phyloP scores from a whole-genome alignment of 371 early-diverging fungal species.

The Mucor ambiguus region DNA sequence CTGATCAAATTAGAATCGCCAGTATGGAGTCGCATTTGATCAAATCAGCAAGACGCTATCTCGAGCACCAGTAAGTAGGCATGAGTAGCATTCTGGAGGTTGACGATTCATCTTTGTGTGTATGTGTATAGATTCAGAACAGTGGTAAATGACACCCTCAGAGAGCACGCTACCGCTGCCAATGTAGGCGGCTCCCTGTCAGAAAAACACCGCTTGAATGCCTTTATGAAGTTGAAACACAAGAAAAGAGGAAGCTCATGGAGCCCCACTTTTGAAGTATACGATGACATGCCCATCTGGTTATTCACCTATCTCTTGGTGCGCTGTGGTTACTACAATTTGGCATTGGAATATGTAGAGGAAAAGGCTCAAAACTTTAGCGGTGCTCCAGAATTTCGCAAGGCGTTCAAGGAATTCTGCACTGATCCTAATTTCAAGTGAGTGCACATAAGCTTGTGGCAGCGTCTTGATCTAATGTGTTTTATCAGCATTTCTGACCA shows the following conservation, averaged over 20 bases:
- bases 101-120: background rate
- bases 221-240: slow-evolving; percentile 1
- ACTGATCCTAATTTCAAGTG: background rate
- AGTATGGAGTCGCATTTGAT: slow-evolving; percentile 1
- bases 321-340: slow-evolving; percentile 68
- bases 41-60: slow-evolving; percentile 9
- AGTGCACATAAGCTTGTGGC: background rate
- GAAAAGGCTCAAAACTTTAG: slow-evolving; percentile 47
- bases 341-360: slow-evolving; percentile 68
- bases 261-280: slow-evolving; percentile 37
- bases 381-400: background rate
- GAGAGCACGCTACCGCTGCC: slow-evolving; percentile 12
- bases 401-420: background rate
- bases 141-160: slow-evolving; percentile 12
- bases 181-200: slow-evolving; percentile 23
- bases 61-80: slow-evolving; percentile 24
- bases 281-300: slow-evolving; percentile 78
- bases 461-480: slow-evolving; percentile 1
- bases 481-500: slow-evolving; percentile 35
- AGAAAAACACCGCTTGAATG: slow-evolving; percentile 1
- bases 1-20: background rate
- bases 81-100: background rate
- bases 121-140: slow-evolving; percentile 5
- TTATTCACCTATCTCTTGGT: slow-evolving; percentile 79
- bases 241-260: background rate